Base-by-base conservation (phyloP, 1,139 yeast species). In the Spathaspora sp. region DNA sequence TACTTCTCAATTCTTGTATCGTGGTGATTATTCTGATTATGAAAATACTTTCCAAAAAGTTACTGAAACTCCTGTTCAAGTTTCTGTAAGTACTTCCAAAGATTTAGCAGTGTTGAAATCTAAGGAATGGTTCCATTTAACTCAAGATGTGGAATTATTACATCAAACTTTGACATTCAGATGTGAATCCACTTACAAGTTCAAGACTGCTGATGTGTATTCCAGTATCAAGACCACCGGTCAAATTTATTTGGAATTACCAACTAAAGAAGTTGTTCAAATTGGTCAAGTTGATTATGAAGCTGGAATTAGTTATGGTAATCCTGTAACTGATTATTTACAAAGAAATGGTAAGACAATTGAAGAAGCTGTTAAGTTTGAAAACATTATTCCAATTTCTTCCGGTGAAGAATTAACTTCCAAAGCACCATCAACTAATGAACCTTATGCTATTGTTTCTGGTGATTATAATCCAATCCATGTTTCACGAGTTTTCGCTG, bases 381-480 rank as follows among this genome's bases (percentile, higher is more conserved):
- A 91, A 70, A 87, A 89, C 64, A 81, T 89, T 47, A 91, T 91
- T 61, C 96, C 97, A 59, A 80, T 93, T 57, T 84, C 89, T 45
- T 82, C 89, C 50, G 84, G 86, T 57, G 88, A 93, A 57, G 84
- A 80, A 57, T 76, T 87, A 58, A 70, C 79, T 41, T 78, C 89
- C 26, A 84, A 85, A 63, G 88, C 95, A 41, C 95, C 95, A 56
- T 81, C 86, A 50, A 82, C 91, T 47, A 93, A 93, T 68, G 98
- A 90, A 72, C 90, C 96, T 39, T 95, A 95, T 65, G 99, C 97
- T 53, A 88, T 84, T 63, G 97, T 93, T 39, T 93, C 99, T 53
- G 98, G 99, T 64, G 99, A 93, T 68, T 91, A 82, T 82, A 93
- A 93, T 70, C 99, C 99, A 55, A 93, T 93, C 59, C 99, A 93